Evolutionary conservation across 257 asterid genomes (phyloP).

Genomic region (Parsonsia alboflavescens): DNA sequence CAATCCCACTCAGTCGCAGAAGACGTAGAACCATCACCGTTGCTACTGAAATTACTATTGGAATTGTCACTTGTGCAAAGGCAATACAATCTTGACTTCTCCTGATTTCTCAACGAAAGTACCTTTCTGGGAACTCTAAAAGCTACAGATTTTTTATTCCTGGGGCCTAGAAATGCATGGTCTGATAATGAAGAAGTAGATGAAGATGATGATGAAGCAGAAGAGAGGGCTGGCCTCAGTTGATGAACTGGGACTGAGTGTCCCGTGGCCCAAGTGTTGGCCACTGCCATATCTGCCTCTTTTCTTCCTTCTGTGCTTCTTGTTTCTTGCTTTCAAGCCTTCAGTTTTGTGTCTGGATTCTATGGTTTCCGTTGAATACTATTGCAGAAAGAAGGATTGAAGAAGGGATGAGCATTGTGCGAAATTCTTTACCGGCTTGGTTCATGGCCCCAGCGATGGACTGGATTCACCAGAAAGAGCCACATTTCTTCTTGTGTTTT

Average conservation of each 20-base stretch:
- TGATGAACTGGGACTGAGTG: constrained; percentile 46
- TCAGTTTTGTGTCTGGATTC: not conserved
- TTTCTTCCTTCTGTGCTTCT: not conserved
- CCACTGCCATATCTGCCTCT: constrained; percentile 50
- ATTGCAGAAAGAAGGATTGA: not conserved
- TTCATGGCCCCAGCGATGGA: too few relatives aligned
- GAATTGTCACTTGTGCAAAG: constrained; percentile 35
- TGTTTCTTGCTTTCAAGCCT: constrained; percentile 1
- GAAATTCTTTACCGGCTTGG: too few relatives aligned
- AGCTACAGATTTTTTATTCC: constrained; percentile 23
- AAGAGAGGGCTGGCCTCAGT: constrained; percentile 36
- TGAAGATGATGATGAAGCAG: constrained; percentile 21
- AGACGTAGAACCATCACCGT: constrained; percentile 24
- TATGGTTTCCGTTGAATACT: not conserved
- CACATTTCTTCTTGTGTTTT: too few relatives aligned
- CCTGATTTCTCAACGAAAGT: constrained; percentile 27
- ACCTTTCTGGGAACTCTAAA: constrained; percentile 28
- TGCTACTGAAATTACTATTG: constrained; percentile 21
- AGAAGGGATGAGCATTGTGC: not conserved
- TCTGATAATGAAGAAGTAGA: constrained; percentile 20
- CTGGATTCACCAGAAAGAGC: too few relatives aligned
- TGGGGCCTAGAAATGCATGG: constrained; percentile 21
- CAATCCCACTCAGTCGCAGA: constrained; percentile 76
- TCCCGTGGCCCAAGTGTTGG: constrained; percentile 68
- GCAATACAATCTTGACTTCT: constrained; percentile 39